Base-by-base conservation (phyloP, 2,329 filamentous ascomycete species). In the Chrysoporthe deuterocubensis region DNA sequence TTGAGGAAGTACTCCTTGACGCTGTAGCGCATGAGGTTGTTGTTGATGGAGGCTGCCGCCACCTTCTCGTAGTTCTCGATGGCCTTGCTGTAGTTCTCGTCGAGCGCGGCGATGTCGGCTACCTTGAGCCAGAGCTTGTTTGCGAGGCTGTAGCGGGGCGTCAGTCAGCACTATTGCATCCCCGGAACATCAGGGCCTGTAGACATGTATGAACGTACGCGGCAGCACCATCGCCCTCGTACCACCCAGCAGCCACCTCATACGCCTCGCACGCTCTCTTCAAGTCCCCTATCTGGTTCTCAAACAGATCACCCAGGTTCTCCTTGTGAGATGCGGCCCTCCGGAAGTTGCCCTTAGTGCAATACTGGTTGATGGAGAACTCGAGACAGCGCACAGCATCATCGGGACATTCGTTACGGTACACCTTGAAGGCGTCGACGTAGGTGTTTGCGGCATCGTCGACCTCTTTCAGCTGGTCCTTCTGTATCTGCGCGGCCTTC, bases 1-100 rank as follows among this genome's bases (percentile, higher is more conserved):
- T 97, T 97, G 75, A 98, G 86, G 75, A 97, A 90, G 81, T 97
- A 97, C 72, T 97, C 94, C 81, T 97, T 98, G 71, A 98, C 93
- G 60, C 89, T 93, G 88, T 93, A 97, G 77, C 90, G 92, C 92
- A 96, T 95, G 68, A 97, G 84, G 79, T 96, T 96, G 83, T 96
- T 97, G 79, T 90, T 90, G 74, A 97, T 89, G 46, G 91, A 91
- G 56, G 87, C 86, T 67, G 87, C 85, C 54, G 93, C 92, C 61
- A 97, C 93, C 75, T 91, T 90, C 79, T 98, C 95, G 81, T 92
- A 97, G 73, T 90, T 86, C 71, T 90, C 86, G 73, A 94, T 93
- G 67, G 93, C 88, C 79, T 91, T 93, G 82, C 90, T 90, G 82
- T 97, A 97, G 77, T 97, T 92, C 69, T 83, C 88, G 67, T 94